Conservation (phyloP, 2,329 filamentous ascomycete species). For the Aspergillus fructus region DNA sequence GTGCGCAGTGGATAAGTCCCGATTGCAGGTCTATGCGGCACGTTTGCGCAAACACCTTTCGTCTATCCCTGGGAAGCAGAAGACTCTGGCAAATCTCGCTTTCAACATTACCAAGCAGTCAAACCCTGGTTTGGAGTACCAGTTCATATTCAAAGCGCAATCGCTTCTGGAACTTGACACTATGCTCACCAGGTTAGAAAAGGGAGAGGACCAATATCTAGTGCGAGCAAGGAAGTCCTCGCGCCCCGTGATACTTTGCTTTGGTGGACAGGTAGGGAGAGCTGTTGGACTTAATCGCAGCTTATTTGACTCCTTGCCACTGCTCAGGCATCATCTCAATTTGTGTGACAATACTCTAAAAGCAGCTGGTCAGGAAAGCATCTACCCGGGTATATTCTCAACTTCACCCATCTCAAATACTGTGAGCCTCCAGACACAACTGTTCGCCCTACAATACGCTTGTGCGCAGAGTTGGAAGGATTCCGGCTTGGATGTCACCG, state of each 20-base stretch:
- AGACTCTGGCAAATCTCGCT: slow-evolving; percentile 15
- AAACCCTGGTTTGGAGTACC: slow-evolving; percentile 14
- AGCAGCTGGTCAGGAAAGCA: slow-evolving; percentile 23
- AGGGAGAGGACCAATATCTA: slow-evolving; percentile 2
- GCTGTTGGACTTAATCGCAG: slow-evolving; percentile 23
- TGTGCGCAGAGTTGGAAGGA: slow-evolving; percentile 40
- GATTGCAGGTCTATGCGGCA: slow-evolving; percentile 9
- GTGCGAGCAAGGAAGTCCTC: slow-evolving; percentile 1
- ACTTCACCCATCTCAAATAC: slow-evolving; percentile 6
- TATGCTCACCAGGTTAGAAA: neutral
- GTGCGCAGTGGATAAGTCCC: slow-evolving; percentile 14
- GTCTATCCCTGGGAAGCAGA: neutral
- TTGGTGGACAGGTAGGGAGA: slow-evolving; percentile 39
- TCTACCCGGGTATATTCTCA: slow-evolving; percentile 30
- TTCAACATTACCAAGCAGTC: slow-evolving; percentile 19
- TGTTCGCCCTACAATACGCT: slow-evolving; percentile 41
- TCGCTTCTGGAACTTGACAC: slow-evolving; percentile 13
- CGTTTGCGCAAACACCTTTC: slow-evolving; percentile 8
- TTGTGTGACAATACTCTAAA: slow-evolving; percentile 31
- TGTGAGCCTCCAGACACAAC: slow-evolving; percentile 33
- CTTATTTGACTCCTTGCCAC: slow-evolving; percentile 25
- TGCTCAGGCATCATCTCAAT: slow-evolving; percentile 34
- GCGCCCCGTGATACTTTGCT: slow-evolving; percentile 33
- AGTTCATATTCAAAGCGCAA: slow-evolving; percentile 13
- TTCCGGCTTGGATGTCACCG: slow-evolving; percentile 32